Percentiles rank a stretch among this genome's conserved stretches.
These are phyloP conservation scores for Microbotryum silenes-acaulis DNA, from an alignment of 1,284 basidiomycete genomes.

Conservation along the genomic window DNA sequence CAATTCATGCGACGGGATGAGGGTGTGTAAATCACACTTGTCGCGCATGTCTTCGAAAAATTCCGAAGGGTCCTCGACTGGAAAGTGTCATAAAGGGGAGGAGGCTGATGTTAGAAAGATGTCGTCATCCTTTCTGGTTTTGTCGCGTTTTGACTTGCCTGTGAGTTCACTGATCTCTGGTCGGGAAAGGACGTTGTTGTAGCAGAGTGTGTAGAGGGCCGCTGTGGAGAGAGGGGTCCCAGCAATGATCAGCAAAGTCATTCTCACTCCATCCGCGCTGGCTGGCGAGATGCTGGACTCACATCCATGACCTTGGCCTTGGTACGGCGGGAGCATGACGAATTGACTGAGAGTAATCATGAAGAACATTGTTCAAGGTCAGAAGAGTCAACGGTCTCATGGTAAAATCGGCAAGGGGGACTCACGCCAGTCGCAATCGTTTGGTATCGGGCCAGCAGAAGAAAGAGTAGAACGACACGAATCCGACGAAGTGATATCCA, in stretches of 20 bases:
- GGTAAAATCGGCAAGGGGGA: slow-evolving; percentile 20
- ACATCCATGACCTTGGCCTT: slow-evolving; percentile 85
- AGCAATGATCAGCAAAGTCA: neutral
- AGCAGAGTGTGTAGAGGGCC: slow-evolving; percentile 78
- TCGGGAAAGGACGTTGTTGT: slow-evolving; percentile 62
- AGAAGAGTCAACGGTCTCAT: too few species aligned
- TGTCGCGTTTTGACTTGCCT: slow-evolving; percentile 2
- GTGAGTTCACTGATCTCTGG: slow-evolving; percentile 72
- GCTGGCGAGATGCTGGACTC: slow-evolving; percentile 38
- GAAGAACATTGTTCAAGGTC: neutral
- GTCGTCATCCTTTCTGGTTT: too few species aligned
- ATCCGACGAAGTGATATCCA: slow-evolving; percentile 85
- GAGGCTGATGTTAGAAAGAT: too few species aligned
- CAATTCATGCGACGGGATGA: slow-evolving; percentile 59
- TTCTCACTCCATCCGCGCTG: neutral
- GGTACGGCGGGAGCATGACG: slow-evolving; percentile 83
- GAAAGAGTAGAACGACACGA: slow-evolving; percentile 85
- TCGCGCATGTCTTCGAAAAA: slow-evolving; percentile 91
- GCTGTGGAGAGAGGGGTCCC: slow-evolving; percentile 47
- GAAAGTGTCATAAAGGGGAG: neutral
- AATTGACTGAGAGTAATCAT: slow-evolving; percentile 61
- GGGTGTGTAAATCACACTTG: slow-evolving; percentile 75
- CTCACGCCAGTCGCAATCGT: slow-evolving; percentile 71
- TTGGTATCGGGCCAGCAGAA: slow-evolving; percentile 85
- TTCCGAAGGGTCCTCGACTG: slow-evolving; percentile 94